Conservation (phyloP, 2,329 filamentous ascomycete species). For the Alternaria sp. region DNA sequence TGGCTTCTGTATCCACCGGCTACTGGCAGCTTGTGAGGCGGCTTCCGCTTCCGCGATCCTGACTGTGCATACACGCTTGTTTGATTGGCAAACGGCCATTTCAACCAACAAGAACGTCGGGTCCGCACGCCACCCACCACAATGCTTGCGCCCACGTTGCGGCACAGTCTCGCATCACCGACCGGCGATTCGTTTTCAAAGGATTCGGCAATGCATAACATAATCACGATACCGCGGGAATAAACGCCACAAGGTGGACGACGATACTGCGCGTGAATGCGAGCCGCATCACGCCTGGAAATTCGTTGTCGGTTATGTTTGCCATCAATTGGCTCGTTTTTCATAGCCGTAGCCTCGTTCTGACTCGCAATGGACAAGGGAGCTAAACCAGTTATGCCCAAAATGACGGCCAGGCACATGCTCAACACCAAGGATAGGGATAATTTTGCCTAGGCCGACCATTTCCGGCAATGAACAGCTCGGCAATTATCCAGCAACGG, state of each 20-base stretch:
- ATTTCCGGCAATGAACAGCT: neutral
- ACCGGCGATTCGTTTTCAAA: neutral
- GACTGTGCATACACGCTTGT: neutral
- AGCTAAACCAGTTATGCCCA: neutral
- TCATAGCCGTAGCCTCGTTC: slow-evolving; percentile 1
- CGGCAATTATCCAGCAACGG: neutral
- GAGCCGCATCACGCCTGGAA: neutral
- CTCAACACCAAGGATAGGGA: neutral
- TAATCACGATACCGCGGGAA: neutral
- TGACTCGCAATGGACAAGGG: slow-evolving; percentile 5
- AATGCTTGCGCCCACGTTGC: slow-evolving; percentile 4
- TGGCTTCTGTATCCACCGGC: slow-evolving; percentile 6
- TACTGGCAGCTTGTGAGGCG: neutral
- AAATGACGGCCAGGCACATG: slow-evolving; percentile 1
- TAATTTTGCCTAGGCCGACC: neutral
- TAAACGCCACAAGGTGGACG: neutral
- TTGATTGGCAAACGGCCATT: slow-evolving; percentile 9
- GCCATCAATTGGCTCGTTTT: slow-evolving; percentile 2
- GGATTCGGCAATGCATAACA: slow-evolving; percentile 2
- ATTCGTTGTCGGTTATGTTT: neutral
- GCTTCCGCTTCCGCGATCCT: slow-evolving; percentile 16
- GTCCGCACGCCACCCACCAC: slow-evolving; percentile 7
- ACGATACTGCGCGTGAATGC: neutral
- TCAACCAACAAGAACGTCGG: neutral
- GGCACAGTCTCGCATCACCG: neutral